Conservation (phyloP, 148 eudicot genomes). For the Diospyros lotus region DNA sequence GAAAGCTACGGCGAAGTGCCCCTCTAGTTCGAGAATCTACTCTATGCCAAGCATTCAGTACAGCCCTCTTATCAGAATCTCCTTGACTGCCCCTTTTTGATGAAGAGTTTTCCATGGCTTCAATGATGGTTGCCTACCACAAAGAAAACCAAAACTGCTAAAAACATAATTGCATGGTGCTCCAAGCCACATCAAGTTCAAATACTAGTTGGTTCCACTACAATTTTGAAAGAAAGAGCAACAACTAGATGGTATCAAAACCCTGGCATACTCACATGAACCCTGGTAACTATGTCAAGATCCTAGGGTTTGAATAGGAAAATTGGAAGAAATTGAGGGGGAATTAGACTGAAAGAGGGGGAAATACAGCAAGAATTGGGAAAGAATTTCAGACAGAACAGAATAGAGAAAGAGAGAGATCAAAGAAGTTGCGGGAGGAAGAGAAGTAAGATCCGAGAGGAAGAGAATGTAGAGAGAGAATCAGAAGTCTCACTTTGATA, state of each 20-base stretch:
- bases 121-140: constrained; percentile 50
- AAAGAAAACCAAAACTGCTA: constrained; percentile 2
- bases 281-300: too few species aligned
- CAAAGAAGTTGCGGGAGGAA: too few species aligned
- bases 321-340: too few species aligned
- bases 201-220: background rate
- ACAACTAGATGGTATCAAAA: background rate
- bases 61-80: constrained; percentile 69
- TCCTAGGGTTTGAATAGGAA: too few species aligned
- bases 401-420: too few species aligned
- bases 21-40: constrained; percentile 85
- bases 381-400: too few species aligned
- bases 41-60: constrained; percentile 86
- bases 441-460: too few species aligned
- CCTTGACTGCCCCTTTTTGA: constrained; percentile 45
- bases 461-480: too few species aligned
- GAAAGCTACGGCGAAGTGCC: constrained; percentile 83
- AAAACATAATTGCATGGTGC: background rate
- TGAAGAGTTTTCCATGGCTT: constrained; percentile 36
- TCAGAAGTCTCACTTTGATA: too few species aligned
- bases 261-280: too few species aligned
- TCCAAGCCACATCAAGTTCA: background rate
- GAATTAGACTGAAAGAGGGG: too few species aligned
- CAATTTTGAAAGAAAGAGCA: background rate
- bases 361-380: too few species aligned